Conservation (phyloP, 176 grass and related monocot genomes). For the Aegilops longissima region DNA sequence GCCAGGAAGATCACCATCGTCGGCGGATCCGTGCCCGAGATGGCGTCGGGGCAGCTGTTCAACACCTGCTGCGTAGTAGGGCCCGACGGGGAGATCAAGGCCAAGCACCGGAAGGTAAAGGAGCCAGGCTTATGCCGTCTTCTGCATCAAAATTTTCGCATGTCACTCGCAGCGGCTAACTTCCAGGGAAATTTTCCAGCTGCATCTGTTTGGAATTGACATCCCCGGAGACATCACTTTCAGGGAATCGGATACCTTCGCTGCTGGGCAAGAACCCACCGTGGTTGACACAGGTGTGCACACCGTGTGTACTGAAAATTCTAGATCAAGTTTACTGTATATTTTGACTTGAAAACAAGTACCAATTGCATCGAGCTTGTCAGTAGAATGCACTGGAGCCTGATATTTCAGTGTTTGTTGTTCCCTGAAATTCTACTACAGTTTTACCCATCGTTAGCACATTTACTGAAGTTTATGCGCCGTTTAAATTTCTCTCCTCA, state of each 20-base stretch:
- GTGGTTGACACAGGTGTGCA: constrained; percentile 57
- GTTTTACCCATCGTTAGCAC: background rate
- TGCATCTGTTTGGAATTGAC: constrained; percentile 59
- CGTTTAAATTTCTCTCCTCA: background rate
- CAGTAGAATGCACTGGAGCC: background rate
- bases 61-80: constrained; percentile 63
- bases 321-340: background rate
- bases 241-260: constrained; percentile 56
- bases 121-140: background rate
- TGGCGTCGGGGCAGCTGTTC: constrained; percentile 33
- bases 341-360: background rate
- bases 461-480: background rate
- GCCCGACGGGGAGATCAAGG: constrained; percentile 38
- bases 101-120: constrained; percentile 69
- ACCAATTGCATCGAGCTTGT: background rate
- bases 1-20: constrained; percentile 46
- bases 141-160: background rate
- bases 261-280: constrained; percentile 46
- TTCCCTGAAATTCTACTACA: background rate
- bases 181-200: constrained; percentile 33
- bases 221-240: constrained; percentile 50
- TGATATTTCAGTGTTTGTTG: background rate
- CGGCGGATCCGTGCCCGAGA: constrained; percentile 68
- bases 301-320: background rate
- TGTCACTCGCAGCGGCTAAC: background rate